phyloP scores from a whole-genome alignment of 2,329 filamentous ascomycete genomes.

The Xylariaceae sp. region DNA sequence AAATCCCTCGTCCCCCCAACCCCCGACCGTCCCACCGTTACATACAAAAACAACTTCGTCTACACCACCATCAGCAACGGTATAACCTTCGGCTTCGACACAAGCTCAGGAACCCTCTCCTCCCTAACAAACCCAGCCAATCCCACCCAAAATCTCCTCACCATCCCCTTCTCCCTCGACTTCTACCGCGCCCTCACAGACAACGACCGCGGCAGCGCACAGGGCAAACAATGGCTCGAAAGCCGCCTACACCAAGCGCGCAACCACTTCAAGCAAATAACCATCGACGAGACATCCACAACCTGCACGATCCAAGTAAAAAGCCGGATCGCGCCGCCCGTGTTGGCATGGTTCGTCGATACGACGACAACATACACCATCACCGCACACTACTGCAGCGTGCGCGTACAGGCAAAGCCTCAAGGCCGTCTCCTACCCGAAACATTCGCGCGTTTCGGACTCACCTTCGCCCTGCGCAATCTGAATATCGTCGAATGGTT shows the following conservation, averaged over 20 bases:
- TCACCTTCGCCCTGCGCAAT: slow-evolving; percentile 43
- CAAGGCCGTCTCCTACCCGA: slow-evolving; percentile 45
- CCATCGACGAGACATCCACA: slow-evolving; percentile 28
- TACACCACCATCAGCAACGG: slow-evolving; percentile 34
- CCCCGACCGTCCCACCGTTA: slow-evolving; percentile 19
- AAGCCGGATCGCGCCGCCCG: slow-evolving; percentile 56
- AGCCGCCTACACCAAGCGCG: slow-evolving; percentile 43
- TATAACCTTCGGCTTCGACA: slow-evolving; percentile 42
- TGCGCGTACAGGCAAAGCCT: slow-evolving; percentile 46
- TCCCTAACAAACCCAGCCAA: slow-evolving; percentile 36
- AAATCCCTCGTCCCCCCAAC: slow-evolving; percentile 19
- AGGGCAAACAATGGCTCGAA: slow-evolving; percentile 54
- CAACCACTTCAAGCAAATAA: slow-evolving; percentile 36
- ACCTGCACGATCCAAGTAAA: slow-evolving; percentile 41
- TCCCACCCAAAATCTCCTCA: slow-evolving; percentile 38
- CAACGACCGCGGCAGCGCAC: slow-evolving; percentile 53
- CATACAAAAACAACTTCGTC: slow-evolving; percentile 29
- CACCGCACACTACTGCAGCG: slow-evolving; percentile 40
- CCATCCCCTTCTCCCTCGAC: slow-evolving; percentile 42
- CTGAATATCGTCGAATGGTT: slow-evolving; percentile 53
- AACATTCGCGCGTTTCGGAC: slow-evolving; percentile 58
- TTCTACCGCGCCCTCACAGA: slow-evolving; percentile 63
- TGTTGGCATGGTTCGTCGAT: slow-evolving; percentile 56
- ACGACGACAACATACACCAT: slow-evolving; percentile 52
- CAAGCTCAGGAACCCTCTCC: slow-evolving; percentile 37